phyloP scores from a whole-genome alignment of 176 grass and related monocot species.

The Urochloa ruziziensis region DNA sequence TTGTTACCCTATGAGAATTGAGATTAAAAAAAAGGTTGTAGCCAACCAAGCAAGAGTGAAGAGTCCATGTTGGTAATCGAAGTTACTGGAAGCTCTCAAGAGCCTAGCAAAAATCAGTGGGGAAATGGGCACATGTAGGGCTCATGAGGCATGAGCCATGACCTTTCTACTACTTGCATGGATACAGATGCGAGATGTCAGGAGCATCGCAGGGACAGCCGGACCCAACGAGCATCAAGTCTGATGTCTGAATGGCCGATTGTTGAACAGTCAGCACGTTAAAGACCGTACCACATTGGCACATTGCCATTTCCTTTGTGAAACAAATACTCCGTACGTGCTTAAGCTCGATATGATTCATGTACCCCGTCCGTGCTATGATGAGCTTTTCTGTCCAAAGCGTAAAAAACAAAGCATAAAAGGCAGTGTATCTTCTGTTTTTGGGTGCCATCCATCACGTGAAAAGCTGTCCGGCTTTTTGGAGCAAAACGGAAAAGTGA shows the following conservation, averaged over 20 bases:
- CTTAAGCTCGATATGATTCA: background rate
- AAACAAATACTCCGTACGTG: background rate
- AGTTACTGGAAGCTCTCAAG: background rate
- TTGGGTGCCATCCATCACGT: background rate
- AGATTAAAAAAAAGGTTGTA: background rate
- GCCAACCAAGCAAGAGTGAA: background rate
- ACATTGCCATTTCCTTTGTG: background rate
- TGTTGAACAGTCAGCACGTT: background rate
- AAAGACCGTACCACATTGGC: background rate
- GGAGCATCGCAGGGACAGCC: background rate
- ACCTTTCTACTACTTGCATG: background rate
- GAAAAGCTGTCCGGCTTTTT: conserved; percentile 28
- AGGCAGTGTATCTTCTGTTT: background rate
- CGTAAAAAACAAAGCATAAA: background rate
- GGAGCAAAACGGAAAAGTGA: background rate
- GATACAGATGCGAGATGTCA: background rate
- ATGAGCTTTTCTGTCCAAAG: background rate
- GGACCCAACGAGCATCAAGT: background rate
- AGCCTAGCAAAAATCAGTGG: background rate
- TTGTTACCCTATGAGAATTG: too few relatives aligned
- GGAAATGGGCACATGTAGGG: background rate
- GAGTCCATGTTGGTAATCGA: background rate
- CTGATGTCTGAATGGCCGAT: background rate
- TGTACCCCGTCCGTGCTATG: background rate
- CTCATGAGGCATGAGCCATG: background rate